Evolutionary conservation across 305 asterid species (phyloP).

Genomic region (Solanum hybrid): DNA sequence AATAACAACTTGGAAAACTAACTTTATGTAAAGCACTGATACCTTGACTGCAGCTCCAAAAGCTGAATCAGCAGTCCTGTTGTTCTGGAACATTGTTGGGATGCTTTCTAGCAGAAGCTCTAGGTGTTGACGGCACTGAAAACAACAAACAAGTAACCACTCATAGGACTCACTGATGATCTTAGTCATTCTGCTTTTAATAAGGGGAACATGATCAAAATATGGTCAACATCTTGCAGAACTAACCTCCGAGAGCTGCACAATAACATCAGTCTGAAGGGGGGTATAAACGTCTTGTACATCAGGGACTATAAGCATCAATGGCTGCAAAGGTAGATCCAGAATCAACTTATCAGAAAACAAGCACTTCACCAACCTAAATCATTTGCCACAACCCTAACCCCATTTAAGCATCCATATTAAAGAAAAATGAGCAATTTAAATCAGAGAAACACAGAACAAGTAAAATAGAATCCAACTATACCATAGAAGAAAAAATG

Average conservation of each 20-base stretch:
- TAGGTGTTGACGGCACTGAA: constrained; percentile 90
- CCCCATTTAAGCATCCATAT: background rate
- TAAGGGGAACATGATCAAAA: constrained; percentile 5
- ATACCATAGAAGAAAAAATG: background rate
- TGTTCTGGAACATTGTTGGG: constrained; percentile 85
- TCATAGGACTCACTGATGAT: background rate
- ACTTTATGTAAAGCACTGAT: constrained; percentile 5
- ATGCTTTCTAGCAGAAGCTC: constrained; percentile 84
- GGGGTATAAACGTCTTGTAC: constrained; percentile 98
- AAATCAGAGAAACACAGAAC: background rate
- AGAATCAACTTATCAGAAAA: constrained; percentile 10
- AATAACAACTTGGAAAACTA: background rate
- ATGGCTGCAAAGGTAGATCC: constrained; percentile 55
- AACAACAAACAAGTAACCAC: constrained; percentile 9
- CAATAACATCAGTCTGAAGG: constrained; percentile 84
- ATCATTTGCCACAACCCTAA: background rate
- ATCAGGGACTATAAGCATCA: constrained; percentile 98
- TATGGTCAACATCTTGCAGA: constrained; percentile 10
- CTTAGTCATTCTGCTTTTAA: background rate
- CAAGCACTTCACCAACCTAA: background rate
- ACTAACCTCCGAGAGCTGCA: constrained; percentile 88
- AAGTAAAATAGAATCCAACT: background rate
- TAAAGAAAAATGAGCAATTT: background rate
- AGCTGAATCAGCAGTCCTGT: constrained; percentile 82
- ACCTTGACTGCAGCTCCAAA: constrained; percentile 97